Evolutionary conservation across 495 filamentous ascomycete species (phyloP), one percentile per base, ranked within the genome.

Genomic region (Penicillium salamii): DNA sequence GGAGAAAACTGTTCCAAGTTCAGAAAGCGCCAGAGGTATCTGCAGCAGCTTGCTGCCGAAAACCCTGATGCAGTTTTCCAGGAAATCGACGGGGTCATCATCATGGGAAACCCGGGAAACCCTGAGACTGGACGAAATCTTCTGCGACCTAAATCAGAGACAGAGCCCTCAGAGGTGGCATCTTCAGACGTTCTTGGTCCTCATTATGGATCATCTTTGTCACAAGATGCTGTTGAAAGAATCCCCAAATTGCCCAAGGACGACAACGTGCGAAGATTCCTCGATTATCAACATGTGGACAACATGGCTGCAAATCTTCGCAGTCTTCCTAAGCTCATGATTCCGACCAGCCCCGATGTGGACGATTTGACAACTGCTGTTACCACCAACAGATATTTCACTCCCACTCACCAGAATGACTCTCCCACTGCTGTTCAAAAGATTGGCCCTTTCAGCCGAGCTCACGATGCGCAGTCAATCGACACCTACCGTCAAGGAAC

Each of bases 1-100:
- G 93, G 92, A 31, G 91, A 95, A 54, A 83, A 86, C 42, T 98
- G 93, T 65, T 74, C 78, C 15, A 96, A 92, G 66, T 91, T 75
- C 72, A 80, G 77, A 63, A 86, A 81, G 58, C 82, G 89, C 53
- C 83, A 93, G 59, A 42, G 44, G 0, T 55, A 39, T 15, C n/a
- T 70, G 3, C 28, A 53, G 8, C 65, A 52, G 1, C 8, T 66
- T 0, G 33, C 59, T 5, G 29, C 12, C 29, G 29, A 32, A 13
- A 32, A 13, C 11, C 29, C 29, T 3, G 29, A 11, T 11, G 29
- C 29, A 32, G 29, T 32, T 32, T 7, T 32, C 12, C 29, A 32
- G 29, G 29, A 32, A 32, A 5, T 3, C 3, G 29, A 32, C 11
- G 14, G 32, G 0, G 42, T 40, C 0, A 72, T 86, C 46, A 78